Evolutionary conservation across 2,329 filamentous ascomycete genomes (phyloP).

Genomic region (Cryphonectria naterciae): DNA sequence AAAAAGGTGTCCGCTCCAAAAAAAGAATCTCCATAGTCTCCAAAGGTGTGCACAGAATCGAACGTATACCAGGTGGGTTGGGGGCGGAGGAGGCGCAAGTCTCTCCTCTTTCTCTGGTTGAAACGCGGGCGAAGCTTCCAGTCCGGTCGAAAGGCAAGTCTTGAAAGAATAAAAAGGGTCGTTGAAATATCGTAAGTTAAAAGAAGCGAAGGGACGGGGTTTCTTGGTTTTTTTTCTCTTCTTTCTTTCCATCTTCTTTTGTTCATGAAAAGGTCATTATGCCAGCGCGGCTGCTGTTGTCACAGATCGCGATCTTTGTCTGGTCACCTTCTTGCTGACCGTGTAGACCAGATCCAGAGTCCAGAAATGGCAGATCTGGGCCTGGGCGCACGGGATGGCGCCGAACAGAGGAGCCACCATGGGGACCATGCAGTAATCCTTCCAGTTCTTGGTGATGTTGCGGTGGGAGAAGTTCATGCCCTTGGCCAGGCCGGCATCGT

Average conservation of each 20-base stretch:
- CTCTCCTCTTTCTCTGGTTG: constrained; percentile 5
- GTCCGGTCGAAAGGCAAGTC: constrained; percentile 24
- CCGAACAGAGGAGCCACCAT: constrained; percentile 71
- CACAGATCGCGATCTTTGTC: constrained; percentile 52
- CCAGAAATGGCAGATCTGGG: constrained; percentile 72
- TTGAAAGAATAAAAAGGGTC: constrained; percentile 3
- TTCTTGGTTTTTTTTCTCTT: neutral
- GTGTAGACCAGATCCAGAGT: constrained; percentile 70
- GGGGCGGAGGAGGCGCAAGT: constrained; percentile 5
- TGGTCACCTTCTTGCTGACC: constrained; percentile 70
- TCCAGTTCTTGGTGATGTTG: constrained; percentile 56
- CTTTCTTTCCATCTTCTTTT: too few species aligned
- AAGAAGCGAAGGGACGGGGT: constrained; percentile 26
- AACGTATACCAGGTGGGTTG: constrained; percentile 23
- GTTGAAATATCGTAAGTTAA: constrained; percentile 25
- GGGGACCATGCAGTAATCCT: constrained; percentile 69
- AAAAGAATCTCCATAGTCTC: constrained; percentile 27
- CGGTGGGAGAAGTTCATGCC: constrained; percentile 69
- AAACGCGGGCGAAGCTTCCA: constrained; percentile 25
- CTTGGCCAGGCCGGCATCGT: constrained; percentile 63
- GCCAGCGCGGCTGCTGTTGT: constrained; percentile 35
- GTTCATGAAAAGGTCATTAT: constrained; percentile 27
- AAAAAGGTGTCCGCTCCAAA: constrained; percentile 35
- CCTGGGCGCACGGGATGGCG: constrained; percentile 68
- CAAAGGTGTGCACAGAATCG: constrained; percentile 32